Conservation (phyloP, 2,329 filamentous ascomycete species). For the Bisporella sp. region DNA sequence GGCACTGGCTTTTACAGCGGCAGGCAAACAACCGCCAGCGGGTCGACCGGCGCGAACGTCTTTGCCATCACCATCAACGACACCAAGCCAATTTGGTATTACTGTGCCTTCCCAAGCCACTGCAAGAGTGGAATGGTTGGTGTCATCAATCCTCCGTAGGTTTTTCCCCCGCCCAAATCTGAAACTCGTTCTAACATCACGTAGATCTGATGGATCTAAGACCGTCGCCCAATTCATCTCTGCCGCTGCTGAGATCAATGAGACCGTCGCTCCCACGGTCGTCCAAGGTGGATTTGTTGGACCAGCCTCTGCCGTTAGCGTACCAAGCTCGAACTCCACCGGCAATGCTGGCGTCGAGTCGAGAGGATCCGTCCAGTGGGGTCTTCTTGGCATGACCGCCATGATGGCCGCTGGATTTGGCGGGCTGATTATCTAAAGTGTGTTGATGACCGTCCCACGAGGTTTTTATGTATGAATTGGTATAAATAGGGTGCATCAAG, state of each 20-base stretch:
- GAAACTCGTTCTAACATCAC: background rate
- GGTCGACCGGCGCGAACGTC: slow-evolving; percentile 25
- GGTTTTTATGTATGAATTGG: background rate
- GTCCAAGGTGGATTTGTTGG: background rate
- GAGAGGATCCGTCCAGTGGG: background rate
- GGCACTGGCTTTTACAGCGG: slow-evolving; percentile 21
- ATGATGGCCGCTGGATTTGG: background rate
- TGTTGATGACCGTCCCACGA: background rate
- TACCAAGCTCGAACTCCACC: background rate
- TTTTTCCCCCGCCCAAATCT: background rate
- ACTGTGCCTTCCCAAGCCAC: slow-evolving; percentile 15
- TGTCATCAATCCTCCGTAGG: background rate
- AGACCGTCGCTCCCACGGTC: background rate
- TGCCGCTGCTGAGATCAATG: background rate
- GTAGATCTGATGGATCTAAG: background rate
- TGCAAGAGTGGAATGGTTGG: background rate
- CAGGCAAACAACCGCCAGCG: slow-evolving; percentile 7
- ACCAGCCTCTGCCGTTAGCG: background rate
- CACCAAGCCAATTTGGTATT: slow-evolving; percentile 36
- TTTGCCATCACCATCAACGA: slow-evolving; percentile 34
- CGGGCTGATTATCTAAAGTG: background rate
- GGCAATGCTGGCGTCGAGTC: background rate
- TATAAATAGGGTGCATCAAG: background rate
- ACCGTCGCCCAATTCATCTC: background rate
- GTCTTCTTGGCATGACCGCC: background rate